These are phyloP conservation scores for Hyphodiscus hymeniophilus DNA, from an alignment of 495 filamentous ascomycete genomes.

Conservation along the genomic window DNA sequence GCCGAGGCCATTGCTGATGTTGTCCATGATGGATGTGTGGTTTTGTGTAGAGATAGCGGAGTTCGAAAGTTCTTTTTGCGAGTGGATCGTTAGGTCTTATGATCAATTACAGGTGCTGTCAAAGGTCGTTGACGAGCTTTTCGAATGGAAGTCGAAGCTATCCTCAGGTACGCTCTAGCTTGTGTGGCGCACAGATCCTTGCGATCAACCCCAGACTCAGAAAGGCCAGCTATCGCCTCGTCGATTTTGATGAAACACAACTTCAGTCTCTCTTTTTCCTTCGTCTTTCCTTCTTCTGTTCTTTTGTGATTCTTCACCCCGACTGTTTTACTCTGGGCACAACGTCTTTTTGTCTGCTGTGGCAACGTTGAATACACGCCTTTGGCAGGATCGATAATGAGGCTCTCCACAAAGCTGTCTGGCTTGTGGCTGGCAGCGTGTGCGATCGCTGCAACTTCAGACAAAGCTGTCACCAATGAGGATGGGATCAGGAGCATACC, in stretches of 20 bases:
- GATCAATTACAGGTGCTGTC: slow-evolving; percentile 5
- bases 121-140: not conserved
- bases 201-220: slow-evolving; percentile 9
- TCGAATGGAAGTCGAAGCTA: too few relatives aligned
- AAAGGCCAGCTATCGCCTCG: slow-evolving; percentile 21
- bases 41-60: not conserved
- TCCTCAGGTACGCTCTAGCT: too few relatives aligned
- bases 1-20: slow-evolving; percentile 23
- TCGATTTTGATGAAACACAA: not conserved
- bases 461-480: slow-evolving; percentile 31
- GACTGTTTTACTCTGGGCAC: not conserved
- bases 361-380: not conserved
- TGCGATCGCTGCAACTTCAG: slow-evolving; percentile 29
- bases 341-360: not conserved
- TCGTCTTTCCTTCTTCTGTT: slow-evolving; percentile 2
- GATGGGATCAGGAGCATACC: slow-evolving; percentile 47
- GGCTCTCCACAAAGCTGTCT: slow-evolving; percentile 38
- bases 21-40: slow-evolving; percentile 14
- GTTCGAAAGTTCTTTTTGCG: not conserved
- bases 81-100: slow-evolving; percentile 4
- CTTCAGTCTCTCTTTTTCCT: not conserved
- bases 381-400: slow-evolving; percentile 28
- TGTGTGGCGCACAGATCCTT: too few relatives aligned
- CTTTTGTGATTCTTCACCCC: not conserved
- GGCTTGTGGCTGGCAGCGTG: slow-evolving; percentile 47